Base-by-base conservation (phyloP, 2,329 filamentous ascomycete species). In the Trichoderma lentiforme region DNA sequence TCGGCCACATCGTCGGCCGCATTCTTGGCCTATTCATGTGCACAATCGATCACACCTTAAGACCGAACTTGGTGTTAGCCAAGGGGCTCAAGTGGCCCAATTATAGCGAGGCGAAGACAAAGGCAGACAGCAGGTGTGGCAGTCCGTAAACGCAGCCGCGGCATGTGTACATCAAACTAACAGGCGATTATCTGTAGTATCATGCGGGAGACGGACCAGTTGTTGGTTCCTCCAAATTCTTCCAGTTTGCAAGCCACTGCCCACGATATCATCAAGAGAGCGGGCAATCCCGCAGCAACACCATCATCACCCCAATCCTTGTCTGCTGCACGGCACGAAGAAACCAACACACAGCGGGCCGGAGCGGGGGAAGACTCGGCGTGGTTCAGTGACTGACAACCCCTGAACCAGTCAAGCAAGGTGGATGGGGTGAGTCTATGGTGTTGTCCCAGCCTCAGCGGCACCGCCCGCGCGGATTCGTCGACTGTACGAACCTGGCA, bases 381-480 rank as follows among this genome's bases (percentile, higher is more conserved):
- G 30, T 34, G 26, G 47, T 71, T 57, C 39, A 67, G 21, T 21
- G 14, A 67, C 30, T 60, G 34, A 60, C 43, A 2, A 39, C 34
- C 32, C 24, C 57, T 60, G n/a, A 32, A 14, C 61, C 57, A 28
- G 34, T 47, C 60, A 18, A 32, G 24, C 7, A 51, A 32, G 32
- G 28, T 53, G 34, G 24, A 51, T 43, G 32, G 53, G 26, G 43
- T 36, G 43, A 34, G 43, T 47, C 57, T 43, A 68, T 63, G 63
- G 15, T 36, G 61, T 43, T 72, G 70, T 34, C 26, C 70, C 57
- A 61, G 30, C 56, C 36, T 61, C 30, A 39, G 26, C 58, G 70
- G 63, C 63, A 63, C 70, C 70, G 56, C 70, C 57, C 70, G 64
- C 64, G 18, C 14, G 63, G 57, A 24, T 34, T 43, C n/a, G 56